Percentiles rank a stretch among this genome's conserved stretches.
These are phyloP conservation scores for Cerrena zonata DNA, from an alignment of 1,284 basidiomycete genomes.

Conservation along the genomic window DNA sequence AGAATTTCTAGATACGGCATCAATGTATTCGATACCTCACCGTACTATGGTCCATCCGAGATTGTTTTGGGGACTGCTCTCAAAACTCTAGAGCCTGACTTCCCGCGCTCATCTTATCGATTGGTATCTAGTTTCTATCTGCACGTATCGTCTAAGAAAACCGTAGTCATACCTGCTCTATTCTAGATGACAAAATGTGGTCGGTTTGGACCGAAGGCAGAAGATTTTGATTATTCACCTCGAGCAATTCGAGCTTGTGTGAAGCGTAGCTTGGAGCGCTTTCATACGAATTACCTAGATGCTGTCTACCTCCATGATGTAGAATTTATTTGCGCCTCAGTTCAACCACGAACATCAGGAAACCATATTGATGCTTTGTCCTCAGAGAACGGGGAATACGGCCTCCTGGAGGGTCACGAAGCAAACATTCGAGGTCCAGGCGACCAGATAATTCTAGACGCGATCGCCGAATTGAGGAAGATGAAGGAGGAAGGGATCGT, in stretches of 20 bases:
- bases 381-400: slow-evolving; percentile 50
- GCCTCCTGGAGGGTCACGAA: slow-evolving; percentile 54
- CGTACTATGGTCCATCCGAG: slow-evolving; percentile 89
- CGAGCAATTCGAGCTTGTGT: slow-evolving; percentile 66
- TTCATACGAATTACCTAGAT: slow-evolving; percentile 81
- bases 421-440: slow-evolving; percentile 65
- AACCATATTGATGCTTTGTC: slow-evolving; percentile 52
- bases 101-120: slow-evolving; percentile 75
- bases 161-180: not conserved
- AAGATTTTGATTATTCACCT: slow-evolving; percentile 78
- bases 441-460: slow-evolving; percentile 75
- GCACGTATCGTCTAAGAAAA: not conserved
- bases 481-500: slow-evolving; percentile 78
- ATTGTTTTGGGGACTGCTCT: slow-evolving; percentile 78
- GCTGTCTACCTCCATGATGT: slow-evolving; percentile 88
- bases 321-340: slow-evolving; percentile 73
- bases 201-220: slow-evolving; percentile 61
- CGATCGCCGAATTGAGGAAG: slow-evolving; percentile 65
- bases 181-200: slow-evolving; percentile 90
- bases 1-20: slow-evolving; percentile 70
- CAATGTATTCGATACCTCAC: slow-evolving; percentile 82
- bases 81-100: slow-evolving; percentile 58
- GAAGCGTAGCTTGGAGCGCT: slow-evolving; percentile 62
- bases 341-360: slow-evolving; percentile 47
- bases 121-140: slow-evolving; percentile 39